Percentiles rank a stretch among this genome's conserved stretches.
Conservation (phyloP, 495 filamentous ascomycete genomes). For the Lophiotrema nucula region DNA sequence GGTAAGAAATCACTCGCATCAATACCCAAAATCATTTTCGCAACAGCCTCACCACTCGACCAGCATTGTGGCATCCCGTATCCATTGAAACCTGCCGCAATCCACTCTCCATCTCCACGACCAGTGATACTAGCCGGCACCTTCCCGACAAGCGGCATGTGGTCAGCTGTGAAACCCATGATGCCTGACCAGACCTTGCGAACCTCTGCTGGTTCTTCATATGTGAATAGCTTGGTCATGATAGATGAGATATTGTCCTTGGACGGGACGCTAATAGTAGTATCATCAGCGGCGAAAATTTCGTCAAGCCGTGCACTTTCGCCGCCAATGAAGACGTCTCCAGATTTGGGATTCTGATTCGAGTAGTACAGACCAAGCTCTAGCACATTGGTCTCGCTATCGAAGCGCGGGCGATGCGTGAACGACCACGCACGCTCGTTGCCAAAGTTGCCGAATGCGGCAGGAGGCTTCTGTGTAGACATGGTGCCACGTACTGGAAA, state of each 20-base stretch:
- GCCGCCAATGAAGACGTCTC: background rate
- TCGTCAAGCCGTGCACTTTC: background rate
- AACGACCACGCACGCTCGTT: background rate
- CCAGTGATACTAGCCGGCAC: slow-evolving; percentile 32
- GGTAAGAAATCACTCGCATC: slow-evolving; percentile 53
- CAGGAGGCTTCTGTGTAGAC: background rate
- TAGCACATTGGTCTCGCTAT: background rate
- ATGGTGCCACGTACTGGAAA: background rate
- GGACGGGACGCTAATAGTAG: background rate
- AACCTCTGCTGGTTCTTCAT: background rate
- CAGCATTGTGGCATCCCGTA: slow-evolving; percentile 60
- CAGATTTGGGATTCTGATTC: background rate
- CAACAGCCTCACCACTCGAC: slow-evolving; percentile 54
- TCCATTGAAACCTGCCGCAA: slow-evolving; percentile 54
- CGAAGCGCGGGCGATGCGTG: background rate
- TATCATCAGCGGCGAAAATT: background rate
- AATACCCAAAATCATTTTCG: slow-evolving; percentile 49
- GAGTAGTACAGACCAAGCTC: background rate
- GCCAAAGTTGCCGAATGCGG: background rate
- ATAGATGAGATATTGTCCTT: background rate
- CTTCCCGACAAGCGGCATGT: slow-evolving; percentile 52
- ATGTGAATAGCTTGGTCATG: background rate
- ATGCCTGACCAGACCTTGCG: slow-evolving; percentile 58
- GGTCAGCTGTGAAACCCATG: slow-evolving; percentile 59
- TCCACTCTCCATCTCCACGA: slow-evolving; percentile 48